These are phyloP conservation scores for Ziziphus jujuba DNA, from an alignment of 306 rosid species.

Conservation along the genomic window DNA sequence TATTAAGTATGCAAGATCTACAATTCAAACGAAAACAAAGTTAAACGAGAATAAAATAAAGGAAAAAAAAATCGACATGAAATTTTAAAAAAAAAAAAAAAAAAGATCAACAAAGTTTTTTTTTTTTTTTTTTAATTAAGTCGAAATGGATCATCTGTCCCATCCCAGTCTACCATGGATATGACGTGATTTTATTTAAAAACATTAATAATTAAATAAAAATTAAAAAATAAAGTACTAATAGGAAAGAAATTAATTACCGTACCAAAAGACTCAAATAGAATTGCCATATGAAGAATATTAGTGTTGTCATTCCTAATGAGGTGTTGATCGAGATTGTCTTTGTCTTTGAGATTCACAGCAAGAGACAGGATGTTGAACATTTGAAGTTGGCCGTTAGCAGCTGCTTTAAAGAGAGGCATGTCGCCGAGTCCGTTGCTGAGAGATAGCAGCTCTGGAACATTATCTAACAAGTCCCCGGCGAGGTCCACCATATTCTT, in stretches of 20 bases:
- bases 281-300: slow-evolving; percentile 17
- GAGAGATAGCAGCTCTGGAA: neutral
- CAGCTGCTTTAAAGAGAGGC: slow-evolving; percentile 19
- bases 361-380: neutral
- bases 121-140: too few species aligned
- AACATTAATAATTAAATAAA: too few species aligned
- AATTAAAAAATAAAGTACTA: too few species aligned
- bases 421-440: neutral
- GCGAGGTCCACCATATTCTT: neutral
- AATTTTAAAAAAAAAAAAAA: too few species aligned
- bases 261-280: slow-evolving; percentile 22
- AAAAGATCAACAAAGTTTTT: too few species aligned
- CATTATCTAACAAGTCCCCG: neutral
- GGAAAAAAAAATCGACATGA: too few species aligned
- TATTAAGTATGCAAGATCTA: slow-evolving; percentile 24
- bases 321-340: neutral
- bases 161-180: too few species aligned
- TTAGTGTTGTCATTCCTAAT: neutral
- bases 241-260: neutral
- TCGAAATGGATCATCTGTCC: too few species aligned
- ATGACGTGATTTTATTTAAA: too few species aligned
- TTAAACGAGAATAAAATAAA: too few species aligned
- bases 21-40: too few species aligned
- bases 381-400: neutral
- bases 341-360: neutral